Conservation (phyloP, 148 eudicot species). For the Camellia japonica region DNA sequence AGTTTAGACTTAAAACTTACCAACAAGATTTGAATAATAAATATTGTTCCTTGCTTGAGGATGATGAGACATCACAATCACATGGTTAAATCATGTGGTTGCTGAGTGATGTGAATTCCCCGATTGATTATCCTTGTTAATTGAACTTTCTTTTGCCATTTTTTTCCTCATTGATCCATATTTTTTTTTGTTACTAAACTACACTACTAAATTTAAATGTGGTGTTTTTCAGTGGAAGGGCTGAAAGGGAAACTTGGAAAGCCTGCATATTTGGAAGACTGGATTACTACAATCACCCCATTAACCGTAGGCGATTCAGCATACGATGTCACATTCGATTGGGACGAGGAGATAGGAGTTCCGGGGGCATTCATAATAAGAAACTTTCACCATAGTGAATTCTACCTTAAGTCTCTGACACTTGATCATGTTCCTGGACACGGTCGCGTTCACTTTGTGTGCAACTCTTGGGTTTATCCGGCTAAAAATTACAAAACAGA, state of each 20-base stretch:
- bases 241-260: constrained; percentile 37
- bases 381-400: constrained; percentile 60
- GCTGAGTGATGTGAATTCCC: too few species aligned
- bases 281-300: constrained; percentile 41
- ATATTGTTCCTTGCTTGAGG: too few species aligned
- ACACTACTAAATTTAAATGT: not conserved
- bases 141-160: too few species aligned
- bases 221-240: constrained; percentile 16
- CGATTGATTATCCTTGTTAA: too few species aligned
- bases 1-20: too few species aligned
- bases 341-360: constrained; percentile 61
- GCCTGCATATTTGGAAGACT: constrained; percentile 46
- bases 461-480: constrained; percentile 85
- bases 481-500: constrained; percentile 35
- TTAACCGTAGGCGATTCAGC: constrained; percentile 45
- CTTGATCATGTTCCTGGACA: constrained; percentile 54
- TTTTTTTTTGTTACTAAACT: too few species aligned
- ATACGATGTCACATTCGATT: constrained; percentile 42
- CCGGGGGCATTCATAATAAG: constrained; percentile 71
- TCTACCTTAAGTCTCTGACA: constrained; percentile 68
- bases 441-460: constrained; percentile 57
- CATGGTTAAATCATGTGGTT: too few species aligned
- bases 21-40: too few species aligned
- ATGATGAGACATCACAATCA: too few species aligned
- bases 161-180: too few species aligned